Percentiles rank a stretch among this genome's conserved stretches.
Evolutionary conservation across 2,329 filamentous ascomycete species (phyloP).

Genomic region (Fusarium hostae): DNA sequence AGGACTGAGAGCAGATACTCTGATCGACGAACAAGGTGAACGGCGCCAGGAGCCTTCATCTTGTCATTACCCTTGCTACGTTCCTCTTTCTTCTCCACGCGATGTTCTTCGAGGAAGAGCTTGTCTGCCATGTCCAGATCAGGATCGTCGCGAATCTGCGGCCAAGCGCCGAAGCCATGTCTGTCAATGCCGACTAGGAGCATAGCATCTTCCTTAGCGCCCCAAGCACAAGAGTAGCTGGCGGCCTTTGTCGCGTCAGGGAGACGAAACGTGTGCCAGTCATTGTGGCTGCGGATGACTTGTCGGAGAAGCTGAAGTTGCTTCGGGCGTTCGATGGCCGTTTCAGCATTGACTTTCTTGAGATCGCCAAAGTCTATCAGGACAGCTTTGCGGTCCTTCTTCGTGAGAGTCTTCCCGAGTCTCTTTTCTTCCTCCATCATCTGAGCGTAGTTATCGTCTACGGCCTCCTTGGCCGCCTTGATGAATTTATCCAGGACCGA

Average conservation of each 20-base stretch:
- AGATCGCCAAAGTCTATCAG: slow-evolving; percentile 94
- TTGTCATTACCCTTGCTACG: slow-evolving; percentile 80
- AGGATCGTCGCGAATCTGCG: slow-evolving; percentile 89
- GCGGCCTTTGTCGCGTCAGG: slow-evolving; percentile 92
- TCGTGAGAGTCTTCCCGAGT: slow-evolving; percentile 83
- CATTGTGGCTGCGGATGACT: slow-evolving; percentile 72
- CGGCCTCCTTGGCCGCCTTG: slow-evolving; percentile 64
- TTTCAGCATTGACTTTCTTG: slow-evolving; percentile 95
- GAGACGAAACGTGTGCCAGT: slow-evolving; percentile 85
- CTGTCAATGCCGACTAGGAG: slow-evolving; percentile 91
- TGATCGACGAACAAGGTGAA: slow-evolving; percentile 92
- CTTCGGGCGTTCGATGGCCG: slow-evolving; percentile 87
- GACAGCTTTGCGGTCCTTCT: slow-evolving; percentile 98
- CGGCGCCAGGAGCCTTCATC: slow-evolving; percentile 93
- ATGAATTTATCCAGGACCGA: slow-evolving; percentile 81
- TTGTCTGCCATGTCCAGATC: slow-evolving; percentile 90
- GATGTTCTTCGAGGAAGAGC: slow-evolving; percentile 95
- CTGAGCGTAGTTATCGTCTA: slow-evolving; percentile 75
- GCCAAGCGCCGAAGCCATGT: slow-evolving; percentile 96
- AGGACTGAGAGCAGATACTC: slow-evolving; percentile 97
- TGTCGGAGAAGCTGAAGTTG: slow-evolving; percentile 88
- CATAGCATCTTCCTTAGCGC: slow-evolving; percentile 95
- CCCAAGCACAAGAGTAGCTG: slow-evolving; percentile 92
- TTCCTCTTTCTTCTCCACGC: slow-evolving; percentile 97
- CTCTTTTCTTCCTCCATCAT: slow-evolving; percentile 85